Base-by-base conservation (phyloP, 2,329 filamentous ascomycete species). In the Colletotrichum lini region DNA sequence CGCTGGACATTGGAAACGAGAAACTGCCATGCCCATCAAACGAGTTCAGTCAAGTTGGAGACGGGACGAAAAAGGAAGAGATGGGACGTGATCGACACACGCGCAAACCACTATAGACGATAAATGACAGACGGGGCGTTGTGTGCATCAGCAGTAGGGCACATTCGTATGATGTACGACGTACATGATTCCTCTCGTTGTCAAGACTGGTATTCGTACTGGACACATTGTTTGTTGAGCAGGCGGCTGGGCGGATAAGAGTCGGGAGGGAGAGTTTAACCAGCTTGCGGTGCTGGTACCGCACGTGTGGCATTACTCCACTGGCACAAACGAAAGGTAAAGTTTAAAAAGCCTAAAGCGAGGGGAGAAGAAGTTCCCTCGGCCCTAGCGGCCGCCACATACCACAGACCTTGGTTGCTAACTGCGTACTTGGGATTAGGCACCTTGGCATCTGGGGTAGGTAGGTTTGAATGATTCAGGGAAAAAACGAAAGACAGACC, bases 321-420 rank as follows among this genome's bases (percentile, higher is more conserved):
- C 40, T 30, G 23, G 40, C 21, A 56, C 30, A n/a, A 40, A 26
- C 15, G 5, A 23, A 53, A 23, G 23, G 21, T 13, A n/a, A 50
- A 50, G 9, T 12, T 13, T 12, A 52, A 61, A 38, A 49, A 50
- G 45, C n/a, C 44, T 45, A 30, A 63, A 62, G 45, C 23, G 30
- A n/a, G 42, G 21, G 8, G 23, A 65, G 52, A 47, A 35, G 30
- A 42, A 45, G 13, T 40, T 65, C 54, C 61, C 47, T 69, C 54
- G 53, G 38, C 23, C 67, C 61, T 69, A 65, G 61, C 38, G 60
- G 23, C 67, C 61, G 58, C 65, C 58, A 50, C 30, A 5, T 16
- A 44, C 40, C 40, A 35, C 30, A 35, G 40, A 21, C n/a, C 16
- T 18, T 30, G 56, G 21, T 15, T 23, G 15, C 30, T 35, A 35